Base-by-base conservation (phyloP, 306 rosid genomes). In the Vicia sativa region DNA sequence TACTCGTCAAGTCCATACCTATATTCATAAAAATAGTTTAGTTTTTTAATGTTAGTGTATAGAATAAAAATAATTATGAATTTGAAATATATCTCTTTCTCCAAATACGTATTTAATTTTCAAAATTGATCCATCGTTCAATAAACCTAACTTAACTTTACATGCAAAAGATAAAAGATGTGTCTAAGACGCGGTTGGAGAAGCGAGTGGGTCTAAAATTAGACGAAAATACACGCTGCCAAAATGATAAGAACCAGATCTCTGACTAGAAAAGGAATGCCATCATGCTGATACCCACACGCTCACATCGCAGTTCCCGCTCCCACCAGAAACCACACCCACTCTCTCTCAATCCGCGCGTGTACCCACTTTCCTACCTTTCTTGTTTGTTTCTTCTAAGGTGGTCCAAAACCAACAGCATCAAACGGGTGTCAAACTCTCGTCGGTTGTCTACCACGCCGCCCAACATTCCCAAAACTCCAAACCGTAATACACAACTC, bases 241-340 rank as follows among this genome's bases (percentile, higher is more conserved):
- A 39, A 78, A 59, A 63, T 67, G 50, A 76, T 76, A 72, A 31
- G 77, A 70, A 73, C 53, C 81, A 67, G 79, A 67, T 55, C 67
- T 73, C 74, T 67, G 87, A 48, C 68, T 41, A 71, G 67, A 64
- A 80, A 78, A 19, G 74, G 76, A 62, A 77, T 71, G 75, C 74
- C 73, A 82, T 79, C 61, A 69, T 73, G 60, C 81, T 64, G 57
- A 50, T 46, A 81, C 80, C 81, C 91, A 86, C 87, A 81, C 87
- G 88, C 83, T 77, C 76, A 80, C 78, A 73, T 59, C 73, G 70
- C 77, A 59, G 25, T 65, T 77, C 74, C 55, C 85, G 58, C 80
- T 65, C 74, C 65, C 73, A 76, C 5, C 58, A 43, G 21, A 41
- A 31, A 21, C 3, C 11, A 28, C 3, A 23, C 60, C 71, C 60